Evolutionary conservation across 2,329 filamentous ascomycete genomes (phyloP).

Genomic region (Pseudocercospora fuligena): DNA sequence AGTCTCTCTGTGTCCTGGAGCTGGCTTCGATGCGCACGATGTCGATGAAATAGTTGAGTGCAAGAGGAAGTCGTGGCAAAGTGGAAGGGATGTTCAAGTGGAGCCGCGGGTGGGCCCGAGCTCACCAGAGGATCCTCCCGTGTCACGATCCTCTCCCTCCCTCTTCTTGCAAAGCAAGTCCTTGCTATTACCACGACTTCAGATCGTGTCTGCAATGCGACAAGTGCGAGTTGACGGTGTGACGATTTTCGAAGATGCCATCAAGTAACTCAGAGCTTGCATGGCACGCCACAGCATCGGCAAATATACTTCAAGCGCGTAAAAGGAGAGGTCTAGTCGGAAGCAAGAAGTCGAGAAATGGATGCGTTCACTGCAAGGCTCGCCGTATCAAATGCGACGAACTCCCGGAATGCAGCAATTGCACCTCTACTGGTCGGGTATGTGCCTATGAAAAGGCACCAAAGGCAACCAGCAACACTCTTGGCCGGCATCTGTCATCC

Average conservation of each 20-base stretch:
- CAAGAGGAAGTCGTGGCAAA: not conserved
- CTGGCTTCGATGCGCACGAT: too few species aligned
- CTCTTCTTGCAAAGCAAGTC: not conserved
- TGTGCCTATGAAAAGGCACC: constrained; percentile 47
- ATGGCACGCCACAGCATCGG: constrained; percentile 25
- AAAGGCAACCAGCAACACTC: not conserved
- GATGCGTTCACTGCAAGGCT: constrained; percentile 30
- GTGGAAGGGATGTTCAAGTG: too few species aligned
- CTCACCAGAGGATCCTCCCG: not conserved
- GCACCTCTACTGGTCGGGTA: constrained; percentile 57
- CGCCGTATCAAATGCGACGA: constrained; percentile 63
- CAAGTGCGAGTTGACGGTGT: not conserved
- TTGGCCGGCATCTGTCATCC: constrained; percentile 16
- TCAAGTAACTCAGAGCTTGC: constrained; percentile 7
- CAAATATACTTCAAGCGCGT: constrained; percentile 25
- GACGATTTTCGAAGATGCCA: not conserved
- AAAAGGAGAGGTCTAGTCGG: constrained; percentile 28
- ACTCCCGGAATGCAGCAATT: constrained; percentile 57
- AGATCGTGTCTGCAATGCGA: not conserved
- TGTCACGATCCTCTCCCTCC: not conserved
- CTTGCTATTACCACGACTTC: not conserved
- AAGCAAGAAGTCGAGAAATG: constrained; percentile 10
- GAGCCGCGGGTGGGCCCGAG: too few species aligned
- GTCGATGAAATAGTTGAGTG: not conserved
- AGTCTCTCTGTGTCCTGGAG: too few species aligned